These are phyloP conservation scores for Lophium mytilinum DNA, from an alignment of 495 filamentous ascomycete species.

Conservation along the genomic window DNA sequence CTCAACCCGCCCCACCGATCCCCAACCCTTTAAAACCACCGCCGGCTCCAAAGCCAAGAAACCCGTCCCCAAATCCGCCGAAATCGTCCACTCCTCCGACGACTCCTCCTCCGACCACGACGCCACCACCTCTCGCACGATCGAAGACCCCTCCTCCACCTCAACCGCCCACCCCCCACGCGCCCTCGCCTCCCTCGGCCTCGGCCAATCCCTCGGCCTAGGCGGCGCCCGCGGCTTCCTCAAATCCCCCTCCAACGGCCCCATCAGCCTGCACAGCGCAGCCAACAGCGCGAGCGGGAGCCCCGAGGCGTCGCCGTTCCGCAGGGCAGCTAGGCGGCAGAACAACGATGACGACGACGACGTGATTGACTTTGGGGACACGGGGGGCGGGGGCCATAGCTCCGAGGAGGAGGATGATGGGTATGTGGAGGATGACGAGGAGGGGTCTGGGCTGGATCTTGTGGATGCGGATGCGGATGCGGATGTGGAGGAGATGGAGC, in stretches of 20 bases:
- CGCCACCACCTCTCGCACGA: constrained; percentile 7
- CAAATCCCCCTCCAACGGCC: constrained; percentile 12
- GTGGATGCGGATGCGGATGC: background rate
- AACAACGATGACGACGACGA: constrained; percentile 7
- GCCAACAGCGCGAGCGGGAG: constrained; percentile 20
- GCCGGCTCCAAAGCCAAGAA: constrained; percentile 3
- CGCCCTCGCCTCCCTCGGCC: constrained; percentile 20
- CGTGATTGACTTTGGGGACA: constrained; percentile 21
- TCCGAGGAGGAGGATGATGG: constrained; percentile 11
- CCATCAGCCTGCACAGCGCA: constrained; percentile 20
- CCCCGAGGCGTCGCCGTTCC: constrained; percentile 4
- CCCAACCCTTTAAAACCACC: background rate
- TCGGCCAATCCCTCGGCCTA: constrained; percentile 8
- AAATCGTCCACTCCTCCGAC: constrained; percentile 18
- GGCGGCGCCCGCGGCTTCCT: background rate
- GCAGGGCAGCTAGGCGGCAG: background rate
- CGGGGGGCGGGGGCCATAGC: background rate
- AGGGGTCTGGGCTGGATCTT: background rate
- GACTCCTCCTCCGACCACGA: constrained; percentile 12
- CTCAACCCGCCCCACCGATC: constrained; percentile 6
- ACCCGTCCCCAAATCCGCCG: constrained; percentile 16
- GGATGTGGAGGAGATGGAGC: constrained; percentile 22
- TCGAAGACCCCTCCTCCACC: constrained; percentile 21
- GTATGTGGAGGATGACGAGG: constrained; percentile 14
- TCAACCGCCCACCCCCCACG: constrained; percentile 2